Evolutionary conservation across 31 red algal genomes (phyloP).

Genomic region (Asparagopsis taxiformis): DNA sequence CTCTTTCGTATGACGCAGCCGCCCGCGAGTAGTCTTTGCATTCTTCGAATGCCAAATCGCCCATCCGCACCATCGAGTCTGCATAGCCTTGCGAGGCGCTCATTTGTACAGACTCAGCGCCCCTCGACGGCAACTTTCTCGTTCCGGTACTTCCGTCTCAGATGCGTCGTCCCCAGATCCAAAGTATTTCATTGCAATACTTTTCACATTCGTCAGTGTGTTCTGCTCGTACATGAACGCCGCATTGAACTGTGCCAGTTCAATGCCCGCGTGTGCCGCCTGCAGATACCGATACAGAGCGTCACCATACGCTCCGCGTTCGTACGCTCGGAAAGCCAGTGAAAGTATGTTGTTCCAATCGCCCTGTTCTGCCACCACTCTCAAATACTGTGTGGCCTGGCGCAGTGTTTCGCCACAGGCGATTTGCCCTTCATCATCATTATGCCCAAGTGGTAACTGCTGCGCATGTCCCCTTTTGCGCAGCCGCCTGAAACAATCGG

Average conservation of each 20-base stretch:
- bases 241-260: constrained; percentile 94
- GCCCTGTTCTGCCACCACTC: constrained; percentile 61
- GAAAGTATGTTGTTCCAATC: constrained; percentile 40
- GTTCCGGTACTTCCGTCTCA: not conserved
- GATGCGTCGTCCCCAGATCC: not conserved
- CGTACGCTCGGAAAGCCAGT: constrained; percentile 41
- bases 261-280: too few species aligned
- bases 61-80: too few species aligned
- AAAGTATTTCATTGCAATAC: not conserved
- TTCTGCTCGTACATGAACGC: constrained; percentile 82
- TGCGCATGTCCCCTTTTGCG: constrained; percentile 48
- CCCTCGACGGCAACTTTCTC: constrained; percentile 11
- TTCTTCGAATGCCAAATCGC: constrained; percentile 67
- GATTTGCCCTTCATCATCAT: constrained; percentile 29
- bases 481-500: constrained; percentile 16
- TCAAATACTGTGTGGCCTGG: constrained; percentile 33
- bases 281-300: constrained; percentile 83
- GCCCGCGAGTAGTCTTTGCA: constrained; percentile 43
- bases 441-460: constrained; percentile 44
- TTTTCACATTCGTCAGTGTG: constrained; percentile 9
- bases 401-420: constrained; percentile 44
- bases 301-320: constrained; percentile 25
- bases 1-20: constrained; percentile 54
- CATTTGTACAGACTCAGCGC: constrained; percentile 70
- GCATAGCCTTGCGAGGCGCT: constrained; percentile 44